A percentile compares a stretch with the other conserved stretches of the same genome.
Evolutionary conservation across 2,329 filamentous ascomycete species (phyloP).

Genomic region (Onygenales sp.): DNA sequence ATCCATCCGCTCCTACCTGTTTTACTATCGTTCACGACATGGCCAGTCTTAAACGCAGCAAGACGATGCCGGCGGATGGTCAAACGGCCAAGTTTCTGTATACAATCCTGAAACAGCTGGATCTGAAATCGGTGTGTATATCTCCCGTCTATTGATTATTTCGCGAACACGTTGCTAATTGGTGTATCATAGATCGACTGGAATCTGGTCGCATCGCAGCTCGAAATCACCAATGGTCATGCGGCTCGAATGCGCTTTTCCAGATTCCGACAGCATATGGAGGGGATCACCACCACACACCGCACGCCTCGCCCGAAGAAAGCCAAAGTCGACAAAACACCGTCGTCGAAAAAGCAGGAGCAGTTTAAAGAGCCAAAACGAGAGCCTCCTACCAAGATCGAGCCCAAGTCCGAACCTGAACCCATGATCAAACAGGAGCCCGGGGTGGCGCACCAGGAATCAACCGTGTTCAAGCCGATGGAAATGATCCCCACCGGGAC

Average conservation of each 20-base stretch:
- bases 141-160: conserved; percentile 2
- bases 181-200: conserved; percentile 39
- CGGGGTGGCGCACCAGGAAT: conserved; percentile 2
- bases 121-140: conserved; percentile 39
- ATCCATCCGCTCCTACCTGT: no score
- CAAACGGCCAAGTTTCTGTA: conserved; percentile 45
- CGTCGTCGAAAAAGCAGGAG: conserved; percentile 11
- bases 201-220: conserved; percentile 40
- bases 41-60: conserved; percentile 29
- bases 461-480: background rate
- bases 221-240: conserved; percentile 47
- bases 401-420: background rate
- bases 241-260: conserved; percentile 50
- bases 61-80: conserved; percentile 39
- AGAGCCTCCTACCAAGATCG: background rate
- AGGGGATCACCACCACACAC: conserved; percentile 27
- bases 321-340: conserved; percentile 10
- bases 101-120: conserved; percentile 46
- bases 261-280: conserved; percentile 45
- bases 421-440: conserved; percentile 6
- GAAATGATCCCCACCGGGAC: background rate
- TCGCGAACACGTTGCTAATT: background rate
- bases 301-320: conserved; percentile 19
- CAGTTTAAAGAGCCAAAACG: conserved; percentile 4
- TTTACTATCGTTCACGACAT: conserved; percentile 17